These are phyloP conservation scores for Linderniella brevidens DNA, from an alignment of 257 asterid species.

Conservation along the genomic window DNA sequence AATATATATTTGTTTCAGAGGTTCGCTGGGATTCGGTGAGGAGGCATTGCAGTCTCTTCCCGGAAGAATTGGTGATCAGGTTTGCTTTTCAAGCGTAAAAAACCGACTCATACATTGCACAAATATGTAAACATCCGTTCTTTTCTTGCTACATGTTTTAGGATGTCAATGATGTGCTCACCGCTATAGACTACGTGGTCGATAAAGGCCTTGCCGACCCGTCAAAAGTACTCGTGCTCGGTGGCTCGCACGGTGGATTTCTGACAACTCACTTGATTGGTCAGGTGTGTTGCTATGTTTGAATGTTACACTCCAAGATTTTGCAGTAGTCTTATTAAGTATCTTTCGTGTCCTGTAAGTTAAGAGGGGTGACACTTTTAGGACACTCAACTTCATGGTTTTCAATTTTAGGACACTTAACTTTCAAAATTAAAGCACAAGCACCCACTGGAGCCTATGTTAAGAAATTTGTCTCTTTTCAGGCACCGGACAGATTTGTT, in stretches of 20 bases:
- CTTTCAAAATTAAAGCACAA: too few relatives aligned
- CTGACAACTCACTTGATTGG: constrained; percentile 91
- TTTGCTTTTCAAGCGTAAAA: too few relatives aligned
- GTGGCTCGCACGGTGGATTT: constrained; percentile 99
- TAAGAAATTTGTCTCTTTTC: too few relatives aligned
- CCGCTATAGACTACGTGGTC: constrained; percentile 52
- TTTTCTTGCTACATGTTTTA: constrained; percentile 9
- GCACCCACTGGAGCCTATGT: too few relatives aligned
- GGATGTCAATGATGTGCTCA: constrained; percentile 88
- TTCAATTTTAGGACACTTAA: too few relatives aligned
- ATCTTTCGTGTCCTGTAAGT: too few relatives aligned
- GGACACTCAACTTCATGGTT: too few relatives aligned
- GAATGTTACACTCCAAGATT: too few relatives aligned
- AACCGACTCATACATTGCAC: too few relatives aligned
- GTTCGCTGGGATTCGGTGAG: constrained; percentile 94
- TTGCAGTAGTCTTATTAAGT: too few relatives aligned
- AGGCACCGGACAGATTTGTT: constrained; percentile 79
- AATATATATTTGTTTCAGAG: constrained; percentile 26
- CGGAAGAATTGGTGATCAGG: constrained; percentile 57
- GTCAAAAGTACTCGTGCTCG: constrained; percentile 66
- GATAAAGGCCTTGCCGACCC: constrained; percentile 74
- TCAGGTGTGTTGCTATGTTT: constrained; percentile 32
- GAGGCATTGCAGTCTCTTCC: constrained; percentile 99
- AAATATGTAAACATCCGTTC: too few relatives aligned
- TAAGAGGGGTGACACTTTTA: too few relatives aligned